Evolutionary conservation across 805 yeast species (phyloP).

Genomic region (Wickerhamiella shivajii): DNA sequence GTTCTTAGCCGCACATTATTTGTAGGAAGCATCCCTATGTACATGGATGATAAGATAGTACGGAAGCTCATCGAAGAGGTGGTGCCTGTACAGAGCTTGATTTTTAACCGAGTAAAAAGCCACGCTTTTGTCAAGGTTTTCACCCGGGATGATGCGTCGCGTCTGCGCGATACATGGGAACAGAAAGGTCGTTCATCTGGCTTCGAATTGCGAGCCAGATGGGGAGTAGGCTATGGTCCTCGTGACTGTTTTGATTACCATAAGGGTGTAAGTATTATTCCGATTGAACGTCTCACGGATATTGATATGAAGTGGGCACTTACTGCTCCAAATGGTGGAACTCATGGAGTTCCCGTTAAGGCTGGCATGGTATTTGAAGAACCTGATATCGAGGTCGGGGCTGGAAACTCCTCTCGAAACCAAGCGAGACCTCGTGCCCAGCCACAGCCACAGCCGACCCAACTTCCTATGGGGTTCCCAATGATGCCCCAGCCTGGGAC

Average conservation of each 20-base stretch:
- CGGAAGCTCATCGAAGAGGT: constrained; percentile 60
- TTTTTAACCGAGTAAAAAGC: constrained; percentile 73
- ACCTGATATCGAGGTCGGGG: constrained; percentile 94
- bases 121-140: constrained; percentile 95
- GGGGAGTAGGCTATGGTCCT: constrained; percentile 99
- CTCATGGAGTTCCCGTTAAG: constrained; percentile 70
- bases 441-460: constrained; percentile 18
- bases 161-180: constrained; percentile 54
- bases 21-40: constrained; percentile 81
- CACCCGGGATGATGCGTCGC: constrained; percentile 83
- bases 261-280: constrained; percentile 77
- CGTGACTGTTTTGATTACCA: constrained; percentile 95
- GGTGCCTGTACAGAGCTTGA: constrained; percentile 85
- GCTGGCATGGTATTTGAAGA: constrained; percentile 82
- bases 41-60: constrained; percentile 64
- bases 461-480: constrained; percentile 14
- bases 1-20: constrained; percentile 84
- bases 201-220: constrained; percentile 63
- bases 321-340: constrained; percentile 92
- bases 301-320: constrained; percentile 87
- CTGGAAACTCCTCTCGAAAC: constrained; percentile 63
- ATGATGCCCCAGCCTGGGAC: no score
- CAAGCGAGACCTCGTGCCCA: constrained; percentile 19
- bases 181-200: constrained; percentile 43
- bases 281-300: constrained; percentile 77